phyloP scores from a whole-genome alignment of 257 asterid genomes.

The Oldenlandia corymbosa region DNA sequence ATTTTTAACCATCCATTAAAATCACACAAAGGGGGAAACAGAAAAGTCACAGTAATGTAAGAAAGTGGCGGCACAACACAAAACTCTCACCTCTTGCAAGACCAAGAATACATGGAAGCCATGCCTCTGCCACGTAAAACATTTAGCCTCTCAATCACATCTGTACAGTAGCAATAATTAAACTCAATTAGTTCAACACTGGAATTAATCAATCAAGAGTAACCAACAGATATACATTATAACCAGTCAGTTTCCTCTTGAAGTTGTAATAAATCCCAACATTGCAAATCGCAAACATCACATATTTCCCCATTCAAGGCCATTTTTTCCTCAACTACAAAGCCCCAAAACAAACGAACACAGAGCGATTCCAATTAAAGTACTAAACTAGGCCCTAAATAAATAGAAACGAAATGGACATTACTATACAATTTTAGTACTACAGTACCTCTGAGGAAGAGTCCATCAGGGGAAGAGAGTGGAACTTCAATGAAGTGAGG shows the following conservation, averaged over 20 bases:
- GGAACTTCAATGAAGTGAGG: conserved; percentile 98
- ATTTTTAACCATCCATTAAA: conserved; percentile 14
- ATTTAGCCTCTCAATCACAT: conserved; percentile 82
- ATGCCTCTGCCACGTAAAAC: conserved; percentile 86
- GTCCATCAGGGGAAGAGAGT: conserved; percentile 75
- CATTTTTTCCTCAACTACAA: not conserved
- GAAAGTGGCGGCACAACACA: not conserved
- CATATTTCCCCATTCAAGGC: not conserved
- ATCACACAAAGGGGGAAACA: not conserved
- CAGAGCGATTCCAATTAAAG: not conserved
- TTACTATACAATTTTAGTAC: not conserved
- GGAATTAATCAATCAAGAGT: not conserved
- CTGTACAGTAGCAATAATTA: conserved; percentile 32
- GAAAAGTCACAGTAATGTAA: not conserved
- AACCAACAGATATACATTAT: not conserved
- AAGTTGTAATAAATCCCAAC: not conserved
- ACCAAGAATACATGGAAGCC: conserved; percentile 94
- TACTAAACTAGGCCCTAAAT: not conserved
- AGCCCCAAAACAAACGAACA: not conserved
- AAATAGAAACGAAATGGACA: not conserved
- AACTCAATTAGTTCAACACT: not conserved
- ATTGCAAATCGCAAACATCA: no score
- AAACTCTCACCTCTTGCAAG: conserved; percentile 86
- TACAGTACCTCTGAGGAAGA: conserved; percentile 66
- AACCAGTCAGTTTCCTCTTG: not conserved